Conservation (phyloP, 1,284 basidiomycete species). For the Trichosporon sp. region DNA sequence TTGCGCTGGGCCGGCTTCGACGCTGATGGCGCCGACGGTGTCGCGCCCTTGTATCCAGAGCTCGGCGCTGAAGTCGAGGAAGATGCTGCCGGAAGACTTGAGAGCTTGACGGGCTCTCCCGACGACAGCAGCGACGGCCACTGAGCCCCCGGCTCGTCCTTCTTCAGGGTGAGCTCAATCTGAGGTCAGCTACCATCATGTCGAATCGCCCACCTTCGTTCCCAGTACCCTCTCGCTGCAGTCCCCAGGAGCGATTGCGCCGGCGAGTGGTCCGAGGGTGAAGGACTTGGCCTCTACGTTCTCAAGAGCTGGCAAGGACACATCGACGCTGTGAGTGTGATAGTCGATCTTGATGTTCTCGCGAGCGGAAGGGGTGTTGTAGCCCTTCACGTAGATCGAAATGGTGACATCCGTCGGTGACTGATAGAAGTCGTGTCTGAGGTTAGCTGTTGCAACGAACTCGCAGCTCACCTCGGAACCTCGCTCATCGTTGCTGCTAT, state of each 20-base stretch:
- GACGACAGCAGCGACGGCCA: constrained; percentile 60
- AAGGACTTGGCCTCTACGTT: constrained; percentile 56
- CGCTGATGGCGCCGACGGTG: neutral
- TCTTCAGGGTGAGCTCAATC: constrained; percentile 45
- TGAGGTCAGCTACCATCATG: constrained; percentile 15
- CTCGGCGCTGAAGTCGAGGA: neutral
- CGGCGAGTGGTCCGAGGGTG: constrained; percentile 64
- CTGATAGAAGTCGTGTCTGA: constrained; percentile 79
- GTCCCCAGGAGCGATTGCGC: constrained; percentile 64
- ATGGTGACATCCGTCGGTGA: constrained; percentile 68
- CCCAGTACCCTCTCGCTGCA: constrained; percentile 67
- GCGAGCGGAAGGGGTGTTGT: constrained; percentile 50
- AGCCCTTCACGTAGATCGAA: constrained; percentile 73
- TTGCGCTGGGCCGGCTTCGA: constrained; percentile 23
- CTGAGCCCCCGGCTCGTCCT: constrained; percentile 45
- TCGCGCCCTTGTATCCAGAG: neutral
- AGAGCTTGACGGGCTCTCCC: neutral
- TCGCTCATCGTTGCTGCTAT: neutral
- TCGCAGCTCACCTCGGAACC: neutral
- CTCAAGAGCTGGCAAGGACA: constrained; percentile 57
- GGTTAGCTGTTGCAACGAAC: neutral
- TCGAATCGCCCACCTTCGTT: constrained; percentile 66
- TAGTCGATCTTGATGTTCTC: constrained; percentile 60
- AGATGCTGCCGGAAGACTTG: neutral
- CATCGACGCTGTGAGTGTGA: constrained; percentile 14